Conservation (phyloP, 2,329 filamentous ascomycete species). For the Rugonectria rugulosa region DNA sequence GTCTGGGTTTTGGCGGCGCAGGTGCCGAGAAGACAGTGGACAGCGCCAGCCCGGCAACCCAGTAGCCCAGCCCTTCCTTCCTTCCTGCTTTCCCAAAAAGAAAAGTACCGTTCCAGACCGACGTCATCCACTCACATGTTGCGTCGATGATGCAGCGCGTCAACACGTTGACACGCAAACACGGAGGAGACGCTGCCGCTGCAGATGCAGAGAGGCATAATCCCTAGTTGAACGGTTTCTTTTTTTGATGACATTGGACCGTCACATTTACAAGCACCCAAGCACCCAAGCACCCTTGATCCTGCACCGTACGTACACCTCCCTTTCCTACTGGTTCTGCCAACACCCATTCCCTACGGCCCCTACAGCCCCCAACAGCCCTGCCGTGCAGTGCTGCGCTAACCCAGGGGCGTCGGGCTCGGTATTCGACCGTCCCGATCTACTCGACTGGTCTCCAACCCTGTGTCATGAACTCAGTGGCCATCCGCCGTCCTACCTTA, state of each 20-base stretch:
- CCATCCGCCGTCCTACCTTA: constrained; percentile 10
- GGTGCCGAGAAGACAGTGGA: too few relatives aligned
- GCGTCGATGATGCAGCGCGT: not conserved
- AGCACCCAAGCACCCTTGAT: too few relatives aligned
- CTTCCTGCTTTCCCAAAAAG: not conserved
- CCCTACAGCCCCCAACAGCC: not conserved
- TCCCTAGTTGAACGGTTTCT: too few relatives aligned
- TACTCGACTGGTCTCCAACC: too few relatives aligned
- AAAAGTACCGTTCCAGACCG: too few relatives aligned
- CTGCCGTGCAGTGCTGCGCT: not conserved
- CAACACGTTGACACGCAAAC: not conserved
- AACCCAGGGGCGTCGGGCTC: not conserved
- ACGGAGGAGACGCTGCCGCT: too few relatives aligned
- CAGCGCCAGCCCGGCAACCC: constrained; percentile 2
- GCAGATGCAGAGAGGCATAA: too few relatives aligned
- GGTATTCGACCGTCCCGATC: not conserved
- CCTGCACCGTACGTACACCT: too few relatives aligned
- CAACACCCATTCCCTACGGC: too few relatives aligned
- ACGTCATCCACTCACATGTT: not conserved
- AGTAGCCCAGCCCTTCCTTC: not conserved
- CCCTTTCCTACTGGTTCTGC: too few relatives aligned
- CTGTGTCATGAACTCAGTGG: not conserved
- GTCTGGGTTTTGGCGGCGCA: not conserved
- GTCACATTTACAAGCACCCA: too few relatives aligned
- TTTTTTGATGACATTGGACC: too few relatives aligned